phyloP scores from a whole-genome alignment of 805 yeast genomes.

The Osmozyma mogii region DNA sequence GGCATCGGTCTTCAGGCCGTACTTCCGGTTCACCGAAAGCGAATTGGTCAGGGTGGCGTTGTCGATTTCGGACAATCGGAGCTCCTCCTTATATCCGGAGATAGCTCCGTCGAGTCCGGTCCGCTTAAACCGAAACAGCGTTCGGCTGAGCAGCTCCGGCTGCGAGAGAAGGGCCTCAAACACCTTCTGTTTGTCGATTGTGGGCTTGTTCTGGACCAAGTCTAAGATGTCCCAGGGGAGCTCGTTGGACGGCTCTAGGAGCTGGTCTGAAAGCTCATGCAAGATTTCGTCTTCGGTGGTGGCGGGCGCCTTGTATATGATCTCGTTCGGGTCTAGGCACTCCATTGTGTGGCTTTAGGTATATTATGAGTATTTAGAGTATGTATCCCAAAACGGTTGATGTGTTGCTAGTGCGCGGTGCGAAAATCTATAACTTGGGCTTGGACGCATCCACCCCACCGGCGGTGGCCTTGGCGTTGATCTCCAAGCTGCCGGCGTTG shows the following conservation, averaged over 20 bases:
- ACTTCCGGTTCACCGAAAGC: conserved; percentile 61
- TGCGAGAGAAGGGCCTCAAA: conserved; percentile 42
- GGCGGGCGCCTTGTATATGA: background rate
- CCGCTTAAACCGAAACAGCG: conserved; percentile 61
- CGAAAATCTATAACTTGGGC: conserved; percentile 37
- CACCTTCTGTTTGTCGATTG: conserved; percentile 27
- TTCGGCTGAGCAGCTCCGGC: conserved; percentile 59
- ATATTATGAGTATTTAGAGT: too few relatives aligned
- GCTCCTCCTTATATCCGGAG: conserved; percentile 52
- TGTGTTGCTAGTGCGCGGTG: background rate
- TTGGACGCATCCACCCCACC: conserved; percentile 43
- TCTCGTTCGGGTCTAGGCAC: conserved; percentile 4
- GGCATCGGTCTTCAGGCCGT: conserved; percentile 52
- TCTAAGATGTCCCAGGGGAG: conserved; percentile 69
- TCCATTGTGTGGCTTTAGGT: too few relatives aligned
- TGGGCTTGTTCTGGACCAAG: conserved; percentile 52
- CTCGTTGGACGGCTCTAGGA: conserved; percentile 54
- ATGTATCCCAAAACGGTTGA: background rate
- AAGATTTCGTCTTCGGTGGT: conserved; percentile 5
- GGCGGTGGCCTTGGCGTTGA: conserved; percentile 49
- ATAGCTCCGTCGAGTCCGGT: conserved; percentile 69
- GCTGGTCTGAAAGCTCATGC: conserved; percentile 22
- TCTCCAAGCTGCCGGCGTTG: conserved; percentile 43
- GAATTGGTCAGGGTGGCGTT: conserved; percentile 60
- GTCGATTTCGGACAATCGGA: conserved; percentile 36